Evolutionary conservation across 495 filamentous ascomycete species (phyloP).

Genomic region (Tuber microsphaerosporum): DNA sequence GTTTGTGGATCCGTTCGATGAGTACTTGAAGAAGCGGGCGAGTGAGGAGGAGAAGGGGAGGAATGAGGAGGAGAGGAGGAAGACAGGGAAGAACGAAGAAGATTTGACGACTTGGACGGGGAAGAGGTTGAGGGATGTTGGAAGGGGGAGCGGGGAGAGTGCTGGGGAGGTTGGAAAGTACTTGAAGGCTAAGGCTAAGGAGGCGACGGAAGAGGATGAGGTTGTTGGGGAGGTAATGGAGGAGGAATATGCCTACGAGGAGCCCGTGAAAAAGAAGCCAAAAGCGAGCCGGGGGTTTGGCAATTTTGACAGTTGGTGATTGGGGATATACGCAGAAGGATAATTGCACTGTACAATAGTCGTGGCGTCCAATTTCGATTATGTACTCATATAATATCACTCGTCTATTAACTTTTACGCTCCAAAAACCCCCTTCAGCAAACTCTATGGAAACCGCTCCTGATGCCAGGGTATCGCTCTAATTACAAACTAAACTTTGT

Average conservation of each 20-base stretch:
- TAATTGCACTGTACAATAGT: background rate
- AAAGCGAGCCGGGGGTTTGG: slow-evolving; percentile 77
- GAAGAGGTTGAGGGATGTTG: slow-evolving; percentile 63
- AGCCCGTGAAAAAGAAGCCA: slow-evolving; percentile 70
- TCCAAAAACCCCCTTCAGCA: too few relatives aligned
- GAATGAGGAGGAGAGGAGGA: slow-evolving; percentile 49
- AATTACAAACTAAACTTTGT: background rate
- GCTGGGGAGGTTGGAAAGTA: slow-evolving; percentile 70
- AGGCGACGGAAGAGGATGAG: slow-evolving; percentile 50
- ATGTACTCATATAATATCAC: background rate
- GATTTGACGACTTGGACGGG: slow-evolving; percentile 88
- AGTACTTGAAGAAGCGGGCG: slow-evolving; percentile 63
- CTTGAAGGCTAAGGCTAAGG: slow-evolving; percentile 48
- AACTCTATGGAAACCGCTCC: background rate
- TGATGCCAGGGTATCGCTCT: background rate
- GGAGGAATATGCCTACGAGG: slow-evolving; percentile 53
- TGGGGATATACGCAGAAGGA: background rate
- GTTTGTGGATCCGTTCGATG: slow-evolving; percentile 92
- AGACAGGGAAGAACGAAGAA: slow-evolving; percentile 57
- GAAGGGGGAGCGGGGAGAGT: slow-evolving; percentile 48
- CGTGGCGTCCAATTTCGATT: background rate
- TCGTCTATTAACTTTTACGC: background rate
- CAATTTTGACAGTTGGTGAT: slow-evolving; percentile 78
- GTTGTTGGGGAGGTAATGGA: slow-evolving; percentile 54
- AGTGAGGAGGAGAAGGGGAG: slow-evolving; percentile 48